Conservation (phyloP, 331 rosid genomes). For the Acacia pycnantha region DNA sequence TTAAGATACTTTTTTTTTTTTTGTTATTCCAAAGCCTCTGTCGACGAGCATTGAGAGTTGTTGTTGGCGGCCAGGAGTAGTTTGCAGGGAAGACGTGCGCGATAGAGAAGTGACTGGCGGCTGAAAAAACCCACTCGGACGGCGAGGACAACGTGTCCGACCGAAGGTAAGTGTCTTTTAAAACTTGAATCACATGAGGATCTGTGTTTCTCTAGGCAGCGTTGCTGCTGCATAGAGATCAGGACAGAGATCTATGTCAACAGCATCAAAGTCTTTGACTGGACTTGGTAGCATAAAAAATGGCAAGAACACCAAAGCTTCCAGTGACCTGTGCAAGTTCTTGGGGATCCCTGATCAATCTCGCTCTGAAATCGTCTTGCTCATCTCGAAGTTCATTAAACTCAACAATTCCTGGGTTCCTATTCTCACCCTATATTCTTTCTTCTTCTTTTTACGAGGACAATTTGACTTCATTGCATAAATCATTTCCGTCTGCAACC, state of each 20-base stretch:
- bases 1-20: too few species aligned
- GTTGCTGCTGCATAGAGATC: neutral
- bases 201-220: neutral
- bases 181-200: neutral
- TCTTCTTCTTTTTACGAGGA: neutral
- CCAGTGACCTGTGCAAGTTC: slow-evolving; percentile 56
- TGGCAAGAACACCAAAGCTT: slow-evolving; percentile 34
- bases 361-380: slow-evolving; percentile 50
- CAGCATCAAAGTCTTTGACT: slow-evolving; percentile 35
- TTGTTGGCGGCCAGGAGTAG: neutral
- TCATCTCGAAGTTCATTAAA: slow-evolving; percentile 63
- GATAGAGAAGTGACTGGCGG: neutral
- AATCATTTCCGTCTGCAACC: neutral
- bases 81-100: neutral
- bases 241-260: slow-evolving; percentile 38
- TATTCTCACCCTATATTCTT: neutral
- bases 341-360: slow-evolving; percentile 49
- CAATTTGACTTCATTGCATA: too few species aligned
- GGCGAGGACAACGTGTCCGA: too few species aligned
- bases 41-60: neutral
- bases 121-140: too few species aligned
- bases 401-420: slow-evolving; percentile 51
- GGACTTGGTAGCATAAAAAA: slow-evolving; percentile 32
- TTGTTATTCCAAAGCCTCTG: too few species aligned
- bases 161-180: neutral